Conservation (phyloP, 768 basidiomycete genomes). For the Mycena sanguinolenta region DNA sequence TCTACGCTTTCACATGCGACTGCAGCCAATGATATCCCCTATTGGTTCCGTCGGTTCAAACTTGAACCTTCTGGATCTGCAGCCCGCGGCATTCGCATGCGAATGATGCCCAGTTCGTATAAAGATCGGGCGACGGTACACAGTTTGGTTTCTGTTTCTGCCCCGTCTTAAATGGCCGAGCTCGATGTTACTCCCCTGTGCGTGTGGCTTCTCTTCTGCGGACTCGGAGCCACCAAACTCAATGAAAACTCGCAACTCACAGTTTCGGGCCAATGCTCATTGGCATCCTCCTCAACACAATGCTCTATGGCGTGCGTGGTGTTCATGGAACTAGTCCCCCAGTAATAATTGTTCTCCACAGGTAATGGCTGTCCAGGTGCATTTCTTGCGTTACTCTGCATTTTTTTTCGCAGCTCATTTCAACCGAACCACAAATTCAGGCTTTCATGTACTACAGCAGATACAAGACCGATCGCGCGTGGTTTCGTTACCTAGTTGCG, state of each 20-base stretch:
- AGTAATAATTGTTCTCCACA: background rate
- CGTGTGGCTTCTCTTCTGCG: background rate
- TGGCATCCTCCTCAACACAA: slow-evolving; percentile 29
- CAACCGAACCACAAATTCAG: background rate
- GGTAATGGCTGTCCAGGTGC: slow-evolving; percentile 26
- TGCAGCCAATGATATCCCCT: no score
- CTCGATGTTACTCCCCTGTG: slow-evolving; percentile 29
- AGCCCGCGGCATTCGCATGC: no score
- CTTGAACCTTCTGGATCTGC: no score
- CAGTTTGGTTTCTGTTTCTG: background rate
- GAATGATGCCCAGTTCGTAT: background rate
- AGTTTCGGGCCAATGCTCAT: slow-evolving; percentile 30
- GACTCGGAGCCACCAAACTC: background rate
- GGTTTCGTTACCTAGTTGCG: slow-evolving; percentile 27
- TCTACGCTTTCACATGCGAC: no score
- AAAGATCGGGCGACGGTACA: background rate
- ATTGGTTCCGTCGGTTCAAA: no score
- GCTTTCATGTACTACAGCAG: slow-evolving; percentile 26
- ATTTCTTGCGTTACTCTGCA: no score
- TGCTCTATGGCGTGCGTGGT: slow-evolving; percentile 23
- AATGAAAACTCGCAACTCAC: no score
- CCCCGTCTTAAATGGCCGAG: background rate
- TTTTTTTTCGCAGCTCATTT: no score
- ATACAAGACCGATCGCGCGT: slow-evolving; percentile 27
- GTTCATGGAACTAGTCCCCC: background rate